Evolutionary conservation across 768 basidiomycete genomes (phyloP).

Genomic region (Cystofilobasidium macerans): DNA sequence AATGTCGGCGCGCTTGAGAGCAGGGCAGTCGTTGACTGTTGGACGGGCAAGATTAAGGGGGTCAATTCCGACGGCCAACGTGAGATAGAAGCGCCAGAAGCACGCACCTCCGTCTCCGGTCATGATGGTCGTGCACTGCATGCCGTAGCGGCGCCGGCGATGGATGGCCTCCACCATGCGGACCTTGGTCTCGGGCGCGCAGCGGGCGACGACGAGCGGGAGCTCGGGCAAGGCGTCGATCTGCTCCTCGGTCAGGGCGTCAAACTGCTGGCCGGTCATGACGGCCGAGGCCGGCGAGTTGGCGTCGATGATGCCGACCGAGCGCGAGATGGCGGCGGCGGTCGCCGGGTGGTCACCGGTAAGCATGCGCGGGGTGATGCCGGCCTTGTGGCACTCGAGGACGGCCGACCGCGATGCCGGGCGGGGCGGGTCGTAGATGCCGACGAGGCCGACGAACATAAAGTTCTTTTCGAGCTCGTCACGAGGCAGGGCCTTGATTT

Average conservation of each 20-base stretch:
- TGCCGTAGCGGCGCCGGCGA: constrained; percentile 41
- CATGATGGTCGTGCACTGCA: constrained; percentile 46
- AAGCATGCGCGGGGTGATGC: constrained; percentile 46
- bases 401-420: constrained; percentile 49
- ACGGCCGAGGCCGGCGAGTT: constrained; percentile 33
- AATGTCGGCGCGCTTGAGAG: constrained; percentile 50
- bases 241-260: constrained; percentile 47
- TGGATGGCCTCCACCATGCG: constrained; percentile 53
- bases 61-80: background rate
- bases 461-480: constrained; percentile 46
- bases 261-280: constrained; percentile 46
- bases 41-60: background rate
- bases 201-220: constrained; percentile 52
- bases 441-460: constrained; percentile 48
- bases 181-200: constrained; percentile 47
- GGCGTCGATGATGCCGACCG: constrained; percentile 44
- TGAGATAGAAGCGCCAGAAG: too few relatives aligned
- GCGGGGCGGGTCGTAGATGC: constrained; percentile 51
- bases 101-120: constrained; percentile 41
- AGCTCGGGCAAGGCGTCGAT: constrained; percentile 45
- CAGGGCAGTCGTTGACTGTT: constrained; percentile 51
- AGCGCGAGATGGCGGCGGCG: constrained; percentile 47
- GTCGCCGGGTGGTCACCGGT: constrained; percentile 51
- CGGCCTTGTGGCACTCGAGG: constrained; percentile 46
- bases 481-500: constrained; percentile 34